Percentiles rank a stretch among this genome's conserved stretches.
These are phyloP conservation scores for Prunus yedoensis DNA, from an alignment of 331 rosid genomes.

Conservation along the genomic window DNA sequence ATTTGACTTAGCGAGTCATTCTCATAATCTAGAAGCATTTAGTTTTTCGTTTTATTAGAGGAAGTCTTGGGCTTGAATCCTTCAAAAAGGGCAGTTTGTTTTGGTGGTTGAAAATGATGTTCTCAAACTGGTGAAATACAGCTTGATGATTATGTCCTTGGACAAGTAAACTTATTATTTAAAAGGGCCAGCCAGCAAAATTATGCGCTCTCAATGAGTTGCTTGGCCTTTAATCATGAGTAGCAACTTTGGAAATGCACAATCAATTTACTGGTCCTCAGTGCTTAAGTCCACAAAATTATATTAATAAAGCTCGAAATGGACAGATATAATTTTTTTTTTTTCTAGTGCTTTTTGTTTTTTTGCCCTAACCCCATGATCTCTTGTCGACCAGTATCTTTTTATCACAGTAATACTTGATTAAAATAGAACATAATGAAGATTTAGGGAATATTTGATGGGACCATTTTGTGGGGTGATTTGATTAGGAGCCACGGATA, in stretches of 20 bases:
- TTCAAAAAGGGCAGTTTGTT: too few species aligned
- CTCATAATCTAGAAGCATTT: too few species aligned
- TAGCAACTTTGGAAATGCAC: neutral
- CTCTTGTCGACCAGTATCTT: slow-evolving; percentile 51
- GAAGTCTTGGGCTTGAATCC: too few species aligned
- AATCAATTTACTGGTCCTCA: neutral
- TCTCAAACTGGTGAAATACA: neutral
- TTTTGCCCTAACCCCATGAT: slow-evolving; percentile 35
- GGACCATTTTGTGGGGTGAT: slow-evolving; percentile 27
- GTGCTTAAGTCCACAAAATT: neutral
- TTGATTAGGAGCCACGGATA: neutral
- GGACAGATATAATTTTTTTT: slow-evolving; percentile 20
- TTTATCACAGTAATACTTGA: slow-evolving; percentile 36
- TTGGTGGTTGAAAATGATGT: too few species aligned
- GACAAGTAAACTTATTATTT: too few species aligned
- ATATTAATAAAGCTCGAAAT: slow-evolving; percentile 19
- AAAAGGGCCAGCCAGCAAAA: neutral
- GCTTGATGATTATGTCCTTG: neutral
- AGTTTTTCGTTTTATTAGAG: too few species aligned
- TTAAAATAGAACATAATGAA: slow-evolving; percentile 27
- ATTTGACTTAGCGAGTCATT: too few species aligned
- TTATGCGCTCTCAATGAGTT: neutral
- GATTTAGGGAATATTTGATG: slow-evolving; percentile 73
- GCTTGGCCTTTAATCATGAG: neutral
- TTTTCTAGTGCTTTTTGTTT: slow-evolving; percentile 32